Base-by-base conservation (phyloP, 2,329 filamentous ascomycete genomes). In the Aureobasidium mangrovei region DNA sequence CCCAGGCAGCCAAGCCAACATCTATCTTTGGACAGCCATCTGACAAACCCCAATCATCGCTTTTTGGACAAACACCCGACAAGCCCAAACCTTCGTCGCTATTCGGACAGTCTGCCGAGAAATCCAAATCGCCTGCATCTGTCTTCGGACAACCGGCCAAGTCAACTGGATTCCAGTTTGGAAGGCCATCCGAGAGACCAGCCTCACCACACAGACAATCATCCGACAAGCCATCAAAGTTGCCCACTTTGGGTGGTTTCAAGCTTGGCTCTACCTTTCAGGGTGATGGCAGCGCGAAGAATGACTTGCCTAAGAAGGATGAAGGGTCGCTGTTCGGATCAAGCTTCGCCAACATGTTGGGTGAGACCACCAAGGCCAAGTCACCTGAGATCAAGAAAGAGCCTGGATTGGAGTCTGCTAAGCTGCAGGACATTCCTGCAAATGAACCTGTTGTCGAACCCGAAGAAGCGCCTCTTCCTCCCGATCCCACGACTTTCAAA, bases 231-330 rank as follows among this genome's bases (percentile, higher is more conserved):
- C 55, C 61, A 8, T 59, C 61, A 28, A 65, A 65, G 32, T 56
- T 71, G 5, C 69, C 67, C 35, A 66, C 66, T 29, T 55, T 59
- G 39, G 40, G 61, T n/a, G 77, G 79, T 0, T 88, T 88, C 70
- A 84, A 85, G 60, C 72, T 88, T 12, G 77, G 78, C 38, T 83
- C 81, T 31, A 83, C 80, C 1, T 89, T 88, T 70, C 81, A 83
- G 62, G 75, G 77, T 7, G 84, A 87, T 59, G 76, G 79, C 4
- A 75, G 76, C 42, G 74, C 79, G 1, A 82, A 81, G 56, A 77
- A 85, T 27, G 80, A 84, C 55, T 69, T 76, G 35, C 74, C 77
- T 12, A 60, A 64, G 49, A 59, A 63, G 41, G 46, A 60, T 24
- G 62, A 62, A 27, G 59, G 55, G 18, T 61, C 63, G 28, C 45